phyloP scores from a whole-genome alignment of 768 basidiomycete genomes.

The Crassisporium funariophilum region DNA sequence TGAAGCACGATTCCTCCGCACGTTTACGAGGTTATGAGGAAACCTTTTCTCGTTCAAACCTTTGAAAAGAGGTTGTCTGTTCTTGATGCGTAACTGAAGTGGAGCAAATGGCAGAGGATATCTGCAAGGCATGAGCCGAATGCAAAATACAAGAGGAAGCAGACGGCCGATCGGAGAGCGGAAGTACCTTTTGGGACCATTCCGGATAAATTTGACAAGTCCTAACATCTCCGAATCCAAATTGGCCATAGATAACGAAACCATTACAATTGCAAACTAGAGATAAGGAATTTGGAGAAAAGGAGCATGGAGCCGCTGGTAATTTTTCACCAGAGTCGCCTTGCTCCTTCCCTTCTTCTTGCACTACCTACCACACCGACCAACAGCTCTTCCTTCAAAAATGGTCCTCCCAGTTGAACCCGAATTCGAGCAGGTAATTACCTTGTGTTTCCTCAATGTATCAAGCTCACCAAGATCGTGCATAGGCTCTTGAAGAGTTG shows the following conservation, averaged over 20 bases:
- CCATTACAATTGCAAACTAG: slow-evolving; percentile 9
- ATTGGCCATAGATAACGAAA: slow-evolving; percentile 16
- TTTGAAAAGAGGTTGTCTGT: too few species aligned
- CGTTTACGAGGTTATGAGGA: too few species aligned
- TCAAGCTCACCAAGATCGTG: neutral
- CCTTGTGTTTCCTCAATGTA: neutral
- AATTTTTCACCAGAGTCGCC: slow-evolving; percentile 5
- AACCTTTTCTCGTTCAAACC: too few species aligned
- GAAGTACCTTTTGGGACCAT: slow-evolving; percentile 2
- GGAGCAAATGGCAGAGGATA: neutral
- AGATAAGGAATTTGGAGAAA: slow-evolving; percentile 29
- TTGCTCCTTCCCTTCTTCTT: slow-evolving; percentile 13
- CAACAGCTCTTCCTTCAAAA: slow-evolving; percentile 8
- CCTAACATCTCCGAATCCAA: too few species aligned
- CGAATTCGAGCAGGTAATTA: slow-evolving; percentile 65
- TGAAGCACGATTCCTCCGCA: too few species aligned
- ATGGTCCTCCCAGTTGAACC: slow-evolving; percentile 59
- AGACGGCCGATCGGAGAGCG: slow-evolving; percentile 23
- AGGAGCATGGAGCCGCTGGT: slow-evolving; percentile 4
- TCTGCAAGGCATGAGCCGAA: too few species aligned
- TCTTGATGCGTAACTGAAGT: too few species aligned
- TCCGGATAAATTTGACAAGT: slow-evolving; percentile 3
- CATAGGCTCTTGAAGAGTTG: slow-evolving; percentile 67
- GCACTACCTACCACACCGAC: slow-evolving; percentile 1
- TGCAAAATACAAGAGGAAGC: slow-evolving; percentile 1